A percentile compares a stretch with the other conserved stretches of the same genome.
Evolutionary conservation across 2,329 filamentous ascomycete species (phyloP).

Genomic region (Penicillium brevicompactum): DNA sequence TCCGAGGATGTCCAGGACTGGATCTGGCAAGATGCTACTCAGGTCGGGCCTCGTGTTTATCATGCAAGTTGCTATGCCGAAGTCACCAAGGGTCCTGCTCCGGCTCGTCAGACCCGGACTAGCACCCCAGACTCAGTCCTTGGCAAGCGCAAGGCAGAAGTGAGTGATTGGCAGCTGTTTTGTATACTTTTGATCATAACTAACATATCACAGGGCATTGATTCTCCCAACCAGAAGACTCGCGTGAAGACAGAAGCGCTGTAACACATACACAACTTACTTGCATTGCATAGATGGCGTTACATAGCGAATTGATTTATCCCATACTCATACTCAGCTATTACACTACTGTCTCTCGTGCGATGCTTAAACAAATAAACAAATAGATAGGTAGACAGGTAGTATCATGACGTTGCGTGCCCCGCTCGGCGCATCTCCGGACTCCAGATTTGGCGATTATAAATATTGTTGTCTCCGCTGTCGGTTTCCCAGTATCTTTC

Average conservation of each 20-base stretch:
- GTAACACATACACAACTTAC: conserved; percentile 17
- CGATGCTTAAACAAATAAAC: no score
- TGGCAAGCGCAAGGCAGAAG: conserved; percentile 76
- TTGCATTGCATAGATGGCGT: conserved; percentile 12
- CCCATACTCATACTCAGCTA: background rate
- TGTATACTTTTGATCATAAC: background rate
- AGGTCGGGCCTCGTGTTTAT: conserved; percentile 77
- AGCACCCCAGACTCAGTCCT: conserved; percentile 66
- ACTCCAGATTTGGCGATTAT: conserved; percentile 3
- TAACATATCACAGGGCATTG: conserved; percentile 28
- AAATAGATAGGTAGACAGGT: background rate
- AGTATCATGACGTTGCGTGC: conserved; percentile 23
- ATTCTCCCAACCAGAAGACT: conserved; percentile 39
- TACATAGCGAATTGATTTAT: conserved; percentile 6
- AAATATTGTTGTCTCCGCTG: conserved; percentile 3
- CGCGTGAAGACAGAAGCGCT: conserved; percentile 44
- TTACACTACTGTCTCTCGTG: no score
- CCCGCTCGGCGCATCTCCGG: conserved; percentile 32
- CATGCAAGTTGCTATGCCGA: conserved; percentile 90
- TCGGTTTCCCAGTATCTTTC: background rate
- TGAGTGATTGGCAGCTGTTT: conserved; percentile 29
- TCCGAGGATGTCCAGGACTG: conserved; percentile 92
- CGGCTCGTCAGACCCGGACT: conserved; percentile 42
- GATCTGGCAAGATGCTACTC: conserved; percentile 89
- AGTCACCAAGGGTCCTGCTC: conserved; percentile 62